Evolutionary conservation across 2,329 filamentous ascomycete genomes (phyloP).

Genomic region (Shiraia bambusicola): DNA sequence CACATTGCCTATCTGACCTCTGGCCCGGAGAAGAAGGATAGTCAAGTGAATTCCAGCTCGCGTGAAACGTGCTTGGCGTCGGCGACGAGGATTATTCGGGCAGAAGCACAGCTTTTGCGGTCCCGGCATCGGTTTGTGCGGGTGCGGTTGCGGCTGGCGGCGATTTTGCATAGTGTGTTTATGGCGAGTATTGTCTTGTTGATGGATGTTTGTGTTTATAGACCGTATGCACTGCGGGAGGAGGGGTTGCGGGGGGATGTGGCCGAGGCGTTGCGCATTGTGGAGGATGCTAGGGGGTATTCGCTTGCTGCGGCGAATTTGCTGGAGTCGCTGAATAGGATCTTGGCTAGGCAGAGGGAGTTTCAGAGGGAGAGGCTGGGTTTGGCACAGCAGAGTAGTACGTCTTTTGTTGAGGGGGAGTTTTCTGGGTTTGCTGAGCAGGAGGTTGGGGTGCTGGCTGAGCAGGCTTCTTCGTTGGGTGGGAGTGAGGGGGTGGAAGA

Average conservation of each 20-base stretch:
- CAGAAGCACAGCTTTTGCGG: conserved; percentile 6
- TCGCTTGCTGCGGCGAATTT: conserved; percentile 1
- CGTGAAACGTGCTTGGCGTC: conserved; percentile 37
- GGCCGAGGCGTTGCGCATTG: conserved; percentile 1
- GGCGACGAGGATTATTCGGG: conserved; percentile 34
- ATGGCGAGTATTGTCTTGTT: conserved; percentile 3
- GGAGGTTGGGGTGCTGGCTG: too few relatives aligned
- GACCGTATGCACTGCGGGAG: not conserved
- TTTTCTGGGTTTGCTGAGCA: too few relatives aligned
- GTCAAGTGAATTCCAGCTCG: conserved; percentile 35
- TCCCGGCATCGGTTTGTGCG: conserved; percentile 1
- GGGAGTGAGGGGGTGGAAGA: too few relatives aligned
- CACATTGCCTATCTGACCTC: conserved; percentile 32
- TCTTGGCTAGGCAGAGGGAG: too few relatives aligned
- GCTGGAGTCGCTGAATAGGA: conserved; percentile 1
- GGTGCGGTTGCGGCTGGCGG: not conserved
- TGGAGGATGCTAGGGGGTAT: not conserved
- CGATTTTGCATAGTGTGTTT: conserved; percentile 3
- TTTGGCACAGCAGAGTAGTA: too few relatives aligned
- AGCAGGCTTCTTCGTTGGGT: too few relatives aligned
- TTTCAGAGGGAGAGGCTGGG: too few relatives aligned
- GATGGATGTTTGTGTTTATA: conserved; percentile 4
- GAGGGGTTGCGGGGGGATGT: conserved; percentile 1
- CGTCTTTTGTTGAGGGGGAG: too few relatives aligned
- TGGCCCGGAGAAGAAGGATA: conserved; percentile 35